Percentiles rank a stretch among this genome's conserved stretches.
Conservation (phyloP, 1,139 yeast genomes). For the Yamadazyma epiphylla region DNA sequence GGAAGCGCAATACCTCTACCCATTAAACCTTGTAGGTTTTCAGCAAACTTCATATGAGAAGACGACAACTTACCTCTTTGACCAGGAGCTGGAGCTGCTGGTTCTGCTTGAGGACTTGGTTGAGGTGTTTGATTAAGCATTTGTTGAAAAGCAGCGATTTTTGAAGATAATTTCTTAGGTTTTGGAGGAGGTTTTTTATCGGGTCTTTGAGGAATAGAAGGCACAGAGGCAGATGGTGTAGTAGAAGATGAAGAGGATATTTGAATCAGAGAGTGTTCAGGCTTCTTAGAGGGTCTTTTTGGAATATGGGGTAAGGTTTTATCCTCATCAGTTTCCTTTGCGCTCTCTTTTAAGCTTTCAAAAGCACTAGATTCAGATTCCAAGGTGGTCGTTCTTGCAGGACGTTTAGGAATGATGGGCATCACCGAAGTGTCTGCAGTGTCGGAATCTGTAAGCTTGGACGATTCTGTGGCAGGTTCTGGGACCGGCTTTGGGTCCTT, state of each 20-base stretch:
- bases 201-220: conserved; percentile 5
- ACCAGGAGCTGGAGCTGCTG: conserved; percentile 2
- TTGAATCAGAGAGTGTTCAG: conserved; percentile 1
- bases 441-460: too few relatives aligned
- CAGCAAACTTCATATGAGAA: conserved; percentile 46
- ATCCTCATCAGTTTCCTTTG: too few relatives aligned
- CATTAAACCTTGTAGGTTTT: conserved; percentile 55
- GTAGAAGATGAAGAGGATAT: background rate
- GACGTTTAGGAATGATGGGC: too few relatives aligned
- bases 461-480: too few relatives aligned
- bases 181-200: conserved; percentile 48
- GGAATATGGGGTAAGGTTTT: conserved; percentile 11
- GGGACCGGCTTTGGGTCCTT: too few relatives aligned
- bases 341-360: too few relatives aligned
- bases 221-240: background rate
- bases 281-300: conserved; percentile 9
- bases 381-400: too few relatives aligned
- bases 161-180: conserved; percentile 73
- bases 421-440: conserved; percentile 2
- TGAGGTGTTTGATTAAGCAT: conserved; percentile 42
- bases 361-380: too few relatives aligned
- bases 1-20: conserved; percentile 57
- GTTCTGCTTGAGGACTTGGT: conserved; percentile 3
- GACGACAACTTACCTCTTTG: conserved; percentile 19
- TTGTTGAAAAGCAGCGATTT: conserved; percentile 76